Base-by-base conservation (phyloP, 2,329 filamentous ascomycete species). In the Herpotrichia juniperi region DNA sequence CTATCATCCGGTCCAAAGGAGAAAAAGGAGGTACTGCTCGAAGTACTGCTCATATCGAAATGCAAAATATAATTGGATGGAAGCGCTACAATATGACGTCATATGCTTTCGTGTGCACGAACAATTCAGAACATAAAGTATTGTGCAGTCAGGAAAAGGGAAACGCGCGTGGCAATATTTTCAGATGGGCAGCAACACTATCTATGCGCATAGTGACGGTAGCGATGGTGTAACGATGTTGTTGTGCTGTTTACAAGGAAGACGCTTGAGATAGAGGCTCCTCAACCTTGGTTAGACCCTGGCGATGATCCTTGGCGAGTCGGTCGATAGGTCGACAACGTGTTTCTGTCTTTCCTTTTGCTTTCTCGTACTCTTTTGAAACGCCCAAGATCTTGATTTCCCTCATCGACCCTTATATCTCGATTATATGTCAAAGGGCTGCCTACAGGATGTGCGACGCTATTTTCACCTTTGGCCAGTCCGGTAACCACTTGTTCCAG, bases 401-500 rank as follows among this genome's bases (percentile, higher is more conserved):
- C 16, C 31, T 31, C 21, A 11, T 21, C 32, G 8, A 4, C 21
- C 31, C 19, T 14, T 40, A 4, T 8, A 30, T 10, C 31, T 35
- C 6, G 26, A 22, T 9, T 35, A 22, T 10, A 28, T 4, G 5
- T 10, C 31, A 14, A n/a, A 10, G 8, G 31, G 5, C 31, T 6
- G 31, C 16, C 10, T 31, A 5, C 12, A n/a, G n/a, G 39, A 72
- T 71, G 69, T 68, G 68, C 54, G 67, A 73, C 44, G 52, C 67
- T 22, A 69, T 61, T 3, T 67, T 71, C 44, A 54, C 69, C 12
- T 70, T 73, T 50, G 67, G 69, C 42, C 69, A 73, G 49, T 60
- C 67, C n/a, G 69, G 69, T 26, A 63, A 58, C 54, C 68, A 72
- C 47, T 71, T 64, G 56, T 66, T 71, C 31, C 67, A 71, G 49